Percentiles rank a stretch among this genome's conserved stretches.
phyloP scores from a whole-genome alignment of 2,329 filamentous ascomycete genomes.

The Nigrospora osmanthi region DNA sequence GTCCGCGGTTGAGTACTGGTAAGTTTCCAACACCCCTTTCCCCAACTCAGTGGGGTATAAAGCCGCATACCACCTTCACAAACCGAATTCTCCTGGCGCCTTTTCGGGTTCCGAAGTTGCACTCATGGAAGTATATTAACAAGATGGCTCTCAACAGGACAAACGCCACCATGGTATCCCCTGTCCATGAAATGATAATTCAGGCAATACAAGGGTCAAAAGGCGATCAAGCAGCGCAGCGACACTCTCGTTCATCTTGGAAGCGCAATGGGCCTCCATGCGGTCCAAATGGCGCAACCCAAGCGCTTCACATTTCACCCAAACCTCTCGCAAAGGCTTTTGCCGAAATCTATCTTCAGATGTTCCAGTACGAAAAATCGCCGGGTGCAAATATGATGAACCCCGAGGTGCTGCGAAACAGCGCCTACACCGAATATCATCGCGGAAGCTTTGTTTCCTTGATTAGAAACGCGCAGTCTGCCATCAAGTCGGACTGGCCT shows the following conservation, averaged over 20 bases:
- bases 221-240: constrained; percentile 1
- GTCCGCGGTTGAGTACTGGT: constrained; percentile 37
- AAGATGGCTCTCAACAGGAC: constrained; percentile 15
- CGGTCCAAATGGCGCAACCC: constrained; percentile 6
- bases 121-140: too few relatives aligned
- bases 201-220: constrained; percentile 7
- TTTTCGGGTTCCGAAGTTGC: too few relatives aligned
- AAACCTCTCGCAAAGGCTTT: constrained; percentile 29
- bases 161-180: constrained; percentile 32
- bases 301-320: constrained; percentile 22
- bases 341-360: constrained; percentile 32
- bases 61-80: too few relatives aligned
- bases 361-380: constrained; percentile 34
- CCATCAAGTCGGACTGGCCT: constrained; percentile 25
- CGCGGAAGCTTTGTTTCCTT: constrained; percentile 30
- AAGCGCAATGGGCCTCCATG: constrained; percentile 12
- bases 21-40: too few relatives aligned
- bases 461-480: constrained; percentile 25
- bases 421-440: constrained; percentile 23
- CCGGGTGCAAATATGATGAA: constrained; percentile 4
- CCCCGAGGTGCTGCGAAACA: constrained; percentile 3
- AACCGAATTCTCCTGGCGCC: too few relatives aligned
- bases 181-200: constrained; percentile 29
- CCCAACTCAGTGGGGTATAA: too few relatives aligned
- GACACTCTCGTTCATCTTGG: constrained; percentile 20